Evolutionary conservation across 1,139 yeast species (phyloP), one percentile per base, ranked within the genome.

Genomic region (Candida sp.): DNA sequence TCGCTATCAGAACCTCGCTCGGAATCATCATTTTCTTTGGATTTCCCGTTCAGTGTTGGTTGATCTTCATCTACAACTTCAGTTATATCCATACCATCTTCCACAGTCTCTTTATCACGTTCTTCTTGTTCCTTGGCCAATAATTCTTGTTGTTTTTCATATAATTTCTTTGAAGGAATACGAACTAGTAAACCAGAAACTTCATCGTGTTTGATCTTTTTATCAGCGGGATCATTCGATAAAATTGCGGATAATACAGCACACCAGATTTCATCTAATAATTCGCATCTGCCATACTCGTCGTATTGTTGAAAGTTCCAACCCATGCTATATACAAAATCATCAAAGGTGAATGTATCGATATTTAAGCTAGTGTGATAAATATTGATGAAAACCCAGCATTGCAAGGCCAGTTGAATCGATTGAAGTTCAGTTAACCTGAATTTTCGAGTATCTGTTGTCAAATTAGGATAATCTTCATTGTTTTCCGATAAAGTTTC

Each of bases 321-420:
- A 9, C 74, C 73, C 66, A 88, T 68, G 2, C 86, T 82, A 46
- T 79, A 80, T 4, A 85, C 59, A 55, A 82, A 86, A 57, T 87
- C 95, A 61, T 88, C 96, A 66, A 85, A 86, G 0, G 95, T 84
- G 52, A 87, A 84, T 0, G 87, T 79, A 56, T 85, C 91, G 21
- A 88, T 67, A 12, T 76, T 61, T 40, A 87, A 66, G 1, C 87
- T 82, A 29, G 75, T 75, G 52, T 81, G 81, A 57, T 83, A 88
- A 42, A 87, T 77, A 56, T 87, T 87, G 39, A 87, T 63, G 53
- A 88, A 88, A 5, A 80, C 69, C 96, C 96, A 88, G 4, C 77
- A 64, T 57, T 86, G 91, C 33, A 88, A 60, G 1, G 84, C 77
- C 43, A 76, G 77, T 47, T 63, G 70, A 2, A 67, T 52, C 5